Base-by-base conservation (phyloP, 257 asterid genomes). In the Eustoma russellianum region DNA sequence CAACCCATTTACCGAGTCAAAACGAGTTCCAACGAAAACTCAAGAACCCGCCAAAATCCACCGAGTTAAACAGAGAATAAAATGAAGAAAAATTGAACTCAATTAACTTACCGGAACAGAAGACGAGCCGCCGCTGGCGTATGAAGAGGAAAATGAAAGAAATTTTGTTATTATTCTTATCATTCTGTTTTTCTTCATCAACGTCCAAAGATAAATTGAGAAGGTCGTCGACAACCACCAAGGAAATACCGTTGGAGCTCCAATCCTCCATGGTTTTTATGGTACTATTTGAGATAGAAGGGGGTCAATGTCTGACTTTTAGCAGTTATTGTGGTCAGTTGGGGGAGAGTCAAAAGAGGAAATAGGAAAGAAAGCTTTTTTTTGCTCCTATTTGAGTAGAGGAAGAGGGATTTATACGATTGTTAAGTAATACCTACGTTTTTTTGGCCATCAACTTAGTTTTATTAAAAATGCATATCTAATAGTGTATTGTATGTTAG, bases 181-280 rank as follows among this genome's bases (percentile, higher is more conserved):
- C 30, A 24, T 24, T 24, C 30, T 24, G 30, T 3, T 69, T 80
- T 15, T 52, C 78, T 9, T 34, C 77, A 44, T 54, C 87, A 24
- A 57, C 82, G n/a, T 78, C 90, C 58, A 88, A 74, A 45, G 77
- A 59, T 67, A 83, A 89, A 81, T 85, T 60, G 58, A 89, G 76
- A 45, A 85, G 76, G 77, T 85, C 93, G 9, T 82, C 79, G n/a
- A 50, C 90, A 40, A 69, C 86, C 41, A 67, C 75, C 41, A 65
- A 18, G 81, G 77, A 67, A 76, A 62, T 38, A 68, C 59, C 16
- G 58, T 74, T 15, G 58, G 17, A 17, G 54, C 49, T 51, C 75
- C 77, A 48, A 74, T 60, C 74, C 62, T 77, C 83, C 94, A 85
- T 85, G 60, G 44, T 11, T 59, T 48, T 38, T 38, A 12, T n/a